Conservation (phyloP, 345 rosid species). For the Melastoma malabathricum region DNA sequence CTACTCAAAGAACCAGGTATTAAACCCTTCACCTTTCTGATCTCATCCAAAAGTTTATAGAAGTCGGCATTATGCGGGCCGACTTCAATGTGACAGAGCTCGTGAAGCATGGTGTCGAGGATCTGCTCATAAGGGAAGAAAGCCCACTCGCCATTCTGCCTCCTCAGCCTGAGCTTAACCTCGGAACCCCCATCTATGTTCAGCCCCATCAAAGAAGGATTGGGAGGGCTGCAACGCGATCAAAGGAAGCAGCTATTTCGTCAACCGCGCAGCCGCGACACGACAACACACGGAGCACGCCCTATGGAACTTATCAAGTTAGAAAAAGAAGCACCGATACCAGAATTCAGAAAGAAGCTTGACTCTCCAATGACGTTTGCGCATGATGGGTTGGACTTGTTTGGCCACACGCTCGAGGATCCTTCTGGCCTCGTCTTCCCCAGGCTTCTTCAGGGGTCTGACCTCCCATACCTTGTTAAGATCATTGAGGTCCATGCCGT, state of each 20-base stretch:
- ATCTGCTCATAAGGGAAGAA: slow-evolving; percentile 57
- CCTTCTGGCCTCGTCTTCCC: slow-evolving; percentile 59
- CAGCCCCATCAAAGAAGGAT: slow-evolving; percentile 57
- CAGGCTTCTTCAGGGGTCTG: slow-evolving; percentile 54
- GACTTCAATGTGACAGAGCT: slow-evolving; percentile 75
- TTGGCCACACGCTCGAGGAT: slow-evolving; percentile 54
- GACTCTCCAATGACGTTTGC: slow-evolving; percentile 39
- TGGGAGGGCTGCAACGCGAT: slow-evolving; percentile 36
- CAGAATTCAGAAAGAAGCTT: slow-evolving; percentile 41
- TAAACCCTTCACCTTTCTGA: slow-evolving; percentile 39
- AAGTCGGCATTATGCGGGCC: slow-evolving; percentile 78
- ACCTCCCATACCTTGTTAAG: slow-evolving; percentile 68
- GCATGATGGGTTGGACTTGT: slow-evolving; percentile 55
- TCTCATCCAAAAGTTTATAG: slow-evolving; percentile 89
- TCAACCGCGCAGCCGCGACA: too few relatives aligned
- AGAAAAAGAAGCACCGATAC: slow-evolving; percentile 11
- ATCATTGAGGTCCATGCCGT: slow-evolving; percentile 21
- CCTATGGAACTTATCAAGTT: neutral
- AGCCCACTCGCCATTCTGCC: slow-evolving; percentile 45
- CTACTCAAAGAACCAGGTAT: too few relatives aligned
- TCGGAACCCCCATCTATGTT: slow-evolving; percentile 62
- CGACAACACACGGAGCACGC: too few relatives aligned
- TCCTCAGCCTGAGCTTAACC: slow-evolving; percentile 67
- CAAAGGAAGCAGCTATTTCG: neutral
- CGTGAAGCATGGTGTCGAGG: slow-evolving; percentile 91